These are phyloP conservation scores for Xylariaceae sp. DNA, from an alignment of 2,329 filamentous ascomycete species.

Conservation along the genomic window DNA sequence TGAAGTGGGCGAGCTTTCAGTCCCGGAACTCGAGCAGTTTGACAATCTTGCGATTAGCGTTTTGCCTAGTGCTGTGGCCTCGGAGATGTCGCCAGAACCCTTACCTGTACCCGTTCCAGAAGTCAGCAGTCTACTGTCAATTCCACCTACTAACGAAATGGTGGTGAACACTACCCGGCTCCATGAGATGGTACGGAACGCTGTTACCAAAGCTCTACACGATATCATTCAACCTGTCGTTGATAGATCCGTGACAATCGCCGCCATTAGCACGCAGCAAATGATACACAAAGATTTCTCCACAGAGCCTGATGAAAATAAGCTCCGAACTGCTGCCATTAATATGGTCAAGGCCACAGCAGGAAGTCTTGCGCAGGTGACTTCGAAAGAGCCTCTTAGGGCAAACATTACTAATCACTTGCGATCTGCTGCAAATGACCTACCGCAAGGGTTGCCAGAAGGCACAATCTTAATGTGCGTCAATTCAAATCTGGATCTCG, in stretches of 20 bases:
- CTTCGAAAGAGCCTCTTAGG: conserved; percentile 91
- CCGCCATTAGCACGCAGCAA: conserved; percentile 91
- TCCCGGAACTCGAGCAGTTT: conserved; percentile 71
- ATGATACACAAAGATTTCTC: conserved; percentile 96
- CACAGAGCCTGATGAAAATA: conserved; percentile 84
- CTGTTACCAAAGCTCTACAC: conserved; percentile 82
- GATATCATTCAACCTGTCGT: conserved; percentile 98
- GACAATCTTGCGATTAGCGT: conserved; percentile 76
- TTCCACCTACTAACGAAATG: conserved; percentile 76
- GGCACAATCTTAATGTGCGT: conserved; percentile 98
- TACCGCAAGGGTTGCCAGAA: conserved; percentile 81
- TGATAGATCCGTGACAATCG: conserved; percentile 94
- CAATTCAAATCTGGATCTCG: conserved; percentile 91
- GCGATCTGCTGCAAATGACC: conserved; percentile 59
- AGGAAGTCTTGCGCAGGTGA: conserved; percentile 91
- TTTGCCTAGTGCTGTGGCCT: conserved; percentile 61
- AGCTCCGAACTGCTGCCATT: conserved; percentile 77
- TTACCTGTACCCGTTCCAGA: conserved; percentile 80
- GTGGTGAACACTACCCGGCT: conserved; percentile 64
- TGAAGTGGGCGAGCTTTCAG: conserved; percentile 53
- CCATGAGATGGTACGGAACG: conserved; percentile 73
- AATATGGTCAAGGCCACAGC: conserved; percentile 94
- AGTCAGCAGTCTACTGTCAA: conserved; percentile 69
- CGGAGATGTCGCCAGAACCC: conserved; percentile 69
- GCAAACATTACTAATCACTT: conserved; percentile 98